Evolutionary conservation across 23 red algal species (phyloP).

Genomic region (Gracilaria caudata): DNA sequence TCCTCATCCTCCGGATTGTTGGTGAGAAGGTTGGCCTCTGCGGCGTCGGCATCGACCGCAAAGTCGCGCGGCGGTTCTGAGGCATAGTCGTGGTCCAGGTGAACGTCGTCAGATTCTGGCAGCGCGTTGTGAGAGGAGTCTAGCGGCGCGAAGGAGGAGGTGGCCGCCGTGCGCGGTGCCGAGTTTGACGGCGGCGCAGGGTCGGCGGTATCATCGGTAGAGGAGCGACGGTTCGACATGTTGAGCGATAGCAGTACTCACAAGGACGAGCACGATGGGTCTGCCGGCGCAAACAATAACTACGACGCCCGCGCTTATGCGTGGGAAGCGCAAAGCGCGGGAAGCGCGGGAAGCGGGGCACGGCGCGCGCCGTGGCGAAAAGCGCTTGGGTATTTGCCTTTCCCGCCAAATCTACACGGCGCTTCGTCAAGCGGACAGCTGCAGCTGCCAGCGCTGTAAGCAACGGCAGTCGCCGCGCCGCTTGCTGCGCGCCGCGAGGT

Average conservation of each 20-base stretch:
- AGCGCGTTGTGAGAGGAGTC: slow-evolving; percentile 1
- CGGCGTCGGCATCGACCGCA: slow-evolving; percentile 4
- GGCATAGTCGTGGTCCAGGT: background rate
- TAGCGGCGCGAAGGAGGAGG: slow-evolving; percentile 1
- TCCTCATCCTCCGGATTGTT: slow-evolving; percentile 62
- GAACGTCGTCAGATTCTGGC: slow-evolving; percentile 6
- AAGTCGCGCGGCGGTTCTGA: background rate
- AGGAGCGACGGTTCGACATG: slow-evolving; percentile 36
- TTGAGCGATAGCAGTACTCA: too few species aligned
- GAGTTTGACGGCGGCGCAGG: slow-evolving; percentile 11
- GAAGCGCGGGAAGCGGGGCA: background rate
- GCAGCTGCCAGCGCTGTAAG: background rate
- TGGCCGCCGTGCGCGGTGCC: background rate
- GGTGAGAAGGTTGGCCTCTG: slow-evolving; percentile 25
- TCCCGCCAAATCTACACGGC: slow-evolving; percentile 7
- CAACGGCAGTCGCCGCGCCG: background rate
- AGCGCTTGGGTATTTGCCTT: background rate
- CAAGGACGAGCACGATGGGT: background rate
- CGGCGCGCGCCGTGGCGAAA: background rate
- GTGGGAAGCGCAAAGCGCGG: background rate
- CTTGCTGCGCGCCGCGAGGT: background rate
- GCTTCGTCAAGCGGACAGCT: background rate
- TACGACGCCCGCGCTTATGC: background rate
- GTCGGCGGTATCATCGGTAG: slow-evolving; percentile 27
- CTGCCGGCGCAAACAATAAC: background rate